These are phyloP conservation scores for Lachnellula arida DNA, from an alignment of 2,329 filamentous ascomycete species.

Conservation along the genomic window DNA sequence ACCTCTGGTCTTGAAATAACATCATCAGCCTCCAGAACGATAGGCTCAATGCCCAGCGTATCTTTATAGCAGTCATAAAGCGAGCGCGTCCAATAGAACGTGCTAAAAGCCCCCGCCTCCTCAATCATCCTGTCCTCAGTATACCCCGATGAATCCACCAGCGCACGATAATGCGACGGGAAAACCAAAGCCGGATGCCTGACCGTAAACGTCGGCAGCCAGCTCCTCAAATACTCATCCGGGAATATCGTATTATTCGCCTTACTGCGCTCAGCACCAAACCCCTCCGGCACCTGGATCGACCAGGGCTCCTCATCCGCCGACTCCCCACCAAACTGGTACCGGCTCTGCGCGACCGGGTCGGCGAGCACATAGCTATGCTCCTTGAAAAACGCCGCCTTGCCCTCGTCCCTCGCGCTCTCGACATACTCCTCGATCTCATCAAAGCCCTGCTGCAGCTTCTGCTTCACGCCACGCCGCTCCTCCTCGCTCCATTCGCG, in stretches of 20 bases:
- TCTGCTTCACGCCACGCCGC: conserved; percentile 17
- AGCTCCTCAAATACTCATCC: conserved; percentile 34
- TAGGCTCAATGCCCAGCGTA: conserved; percentile 25
- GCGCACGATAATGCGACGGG: conserved; percentile 28
- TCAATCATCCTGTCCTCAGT: not conserved
- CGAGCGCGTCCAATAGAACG: conserved; percentile 29
- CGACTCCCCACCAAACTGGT: conserved; percentile 5
- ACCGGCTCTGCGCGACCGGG: conserved; percentile 18
- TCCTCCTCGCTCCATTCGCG: conserved; percentile 30
- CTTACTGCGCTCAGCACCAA: not conserved
- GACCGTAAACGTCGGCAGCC: conserved; percentile 35
- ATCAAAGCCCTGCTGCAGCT: conserved; percentile 28
- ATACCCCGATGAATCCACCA: not conserved
- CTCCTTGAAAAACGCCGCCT: conserved; percentile 34
- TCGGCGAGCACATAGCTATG: conserved; percentile 31
- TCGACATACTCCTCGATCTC: conserved; percentile 24
- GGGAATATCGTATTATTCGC: conserved; percentile 32
- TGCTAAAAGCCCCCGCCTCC: conserved; percentile 21
- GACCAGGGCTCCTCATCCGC: conserved; percentile 1
- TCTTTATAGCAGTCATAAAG: conserved; percentile 35
- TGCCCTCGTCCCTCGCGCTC: conserved; percentile 23
- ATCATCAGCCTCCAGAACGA: conserved; percentile 37
- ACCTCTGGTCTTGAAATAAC: conserved; percentile 33
- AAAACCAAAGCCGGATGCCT: conserved; percentile 37
- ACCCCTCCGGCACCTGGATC: not conserved